Evolutionary conservation across 2,329 filamentous ascomycete species (phyloP).

Genomic region (Pseudohalonectria lignicola): DNA sequence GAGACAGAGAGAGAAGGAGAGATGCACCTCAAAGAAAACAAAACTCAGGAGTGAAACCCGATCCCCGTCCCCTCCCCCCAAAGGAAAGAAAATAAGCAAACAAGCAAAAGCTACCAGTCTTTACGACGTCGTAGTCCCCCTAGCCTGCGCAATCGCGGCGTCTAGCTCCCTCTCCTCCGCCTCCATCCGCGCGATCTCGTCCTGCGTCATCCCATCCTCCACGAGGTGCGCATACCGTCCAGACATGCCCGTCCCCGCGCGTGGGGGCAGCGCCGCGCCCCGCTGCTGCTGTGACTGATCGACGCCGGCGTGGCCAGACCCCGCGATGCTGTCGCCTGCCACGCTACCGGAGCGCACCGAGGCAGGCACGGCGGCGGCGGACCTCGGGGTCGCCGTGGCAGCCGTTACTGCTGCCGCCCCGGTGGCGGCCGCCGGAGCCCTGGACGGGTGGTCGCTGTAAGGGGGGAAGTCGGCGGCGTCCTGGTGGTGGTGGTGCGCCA

Average conservation of each 20-base stretch:
- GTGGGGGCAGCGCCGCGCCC: constrained; percentile 13
- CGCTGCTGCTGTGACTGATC: constrained; percentile 4
- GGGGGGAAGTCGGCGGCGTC: constrained; percentile 7
- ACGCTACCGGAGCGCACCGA: neutral
- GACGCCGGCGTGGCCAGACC: neutral
- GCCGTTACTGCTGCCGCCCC: neutral
- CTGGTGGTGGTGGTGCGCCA: constrained; percentile 4
- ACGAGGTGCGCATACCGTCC: constrained; percentile 38
- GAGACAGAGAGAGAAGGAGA: too few relatives aligned
- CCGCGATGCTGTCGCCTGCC: neutral
- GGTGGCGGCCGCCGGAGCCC: neutral
- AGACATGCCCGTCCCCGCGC: constrained; percentile 15
- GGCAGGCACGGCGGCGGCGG: neutral
- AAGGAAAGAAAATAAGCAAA: too few relatives aligned
- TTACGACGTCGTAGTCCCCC: constrained; percentile 5
- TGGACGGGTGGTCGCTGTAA: constrained; percentile 6
- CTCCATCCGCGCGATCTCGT: constrained; percentile 42
- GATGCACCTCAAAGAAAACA: too few relatives aligned
- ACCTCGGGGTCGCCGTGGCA: neutral
- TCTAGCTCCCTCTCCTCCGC: constrained; percentile 48
- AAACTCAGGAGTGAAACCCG: too few relatives aligned
- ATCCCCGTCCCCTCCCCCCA: too few relatives aligned
- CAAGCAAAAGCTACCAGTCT: too few relatives aligned
- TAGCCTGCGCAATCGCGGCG: constrained; percentile 39
- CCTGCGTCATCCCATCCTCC: constrained; percentile 49